These are phyloP conservation scores for Amanita jacksonii DNA, from an alignment of 768 basidiomycete genomes.

Conservation along the genomic window DNA sequence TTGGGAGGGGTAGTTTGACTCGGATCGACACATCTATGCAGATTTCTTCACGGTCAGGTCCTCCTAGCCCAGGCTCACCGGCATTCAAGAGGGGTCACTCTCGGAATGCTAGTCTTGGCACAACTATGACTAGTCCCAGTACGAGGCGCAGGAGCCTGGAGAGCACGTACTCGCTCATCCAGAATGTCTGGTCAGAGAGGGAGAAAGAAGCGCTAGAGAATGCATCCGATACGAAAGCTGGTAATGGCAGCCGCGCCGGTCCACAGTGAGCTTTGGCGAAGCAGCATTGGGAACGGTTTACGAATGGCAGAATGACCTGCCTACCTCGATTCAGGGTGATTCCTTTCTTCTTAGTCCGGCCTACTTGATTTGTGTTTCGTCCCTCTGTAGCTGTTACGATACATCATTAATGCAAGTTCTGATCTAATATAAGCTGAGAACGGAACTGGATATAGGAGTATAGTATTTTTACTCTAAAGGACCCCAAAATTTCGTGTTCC, in stretches of 20 bases:
- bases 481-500: too few relatives aligned
- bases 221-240: neutral
- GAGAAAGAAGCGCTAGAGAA: constrained; percentile 9
- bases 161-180: constrained; percentile 91
- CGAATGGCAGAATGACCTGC: too few relatives aligned
- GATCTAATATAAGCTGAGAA: too few relatives aligned
- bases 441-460: too few relatives aligned
- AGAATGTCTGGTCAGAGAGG: constrained; percentile 61
- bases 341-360: too few relatives aligned
- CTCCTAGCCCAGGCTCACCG: constrained; percentile 21
- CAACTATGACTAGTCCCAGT: constrained; percentile 92
- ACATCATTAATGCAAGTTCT: too few relatives aligned
- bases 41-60: constrained; percentile 14
- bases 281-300: too few relatives aligned
- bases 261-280: neutral
- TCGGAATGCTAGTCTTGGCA: constrained; percentile 79
- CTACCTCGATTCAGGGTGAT: too few relatives aligned
- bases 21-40: constrained; percentile 5
- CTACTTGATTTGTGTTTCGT: too few relatives aligned
- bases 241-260: neutral
- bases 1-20: constrained; percentile 18
- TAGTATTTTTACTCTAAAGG: too few relatives aligned
- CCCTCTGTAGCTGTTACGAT: too few relatives aligned
- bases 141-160: constrained; percentile 87
- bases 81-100: constrained; percentile 66